Percentiles rank a stretch among this genome's conserved stretches.
Conservation (phyloP, 208 protist species). For the Acanthamoeba lenticulata region DNA sequence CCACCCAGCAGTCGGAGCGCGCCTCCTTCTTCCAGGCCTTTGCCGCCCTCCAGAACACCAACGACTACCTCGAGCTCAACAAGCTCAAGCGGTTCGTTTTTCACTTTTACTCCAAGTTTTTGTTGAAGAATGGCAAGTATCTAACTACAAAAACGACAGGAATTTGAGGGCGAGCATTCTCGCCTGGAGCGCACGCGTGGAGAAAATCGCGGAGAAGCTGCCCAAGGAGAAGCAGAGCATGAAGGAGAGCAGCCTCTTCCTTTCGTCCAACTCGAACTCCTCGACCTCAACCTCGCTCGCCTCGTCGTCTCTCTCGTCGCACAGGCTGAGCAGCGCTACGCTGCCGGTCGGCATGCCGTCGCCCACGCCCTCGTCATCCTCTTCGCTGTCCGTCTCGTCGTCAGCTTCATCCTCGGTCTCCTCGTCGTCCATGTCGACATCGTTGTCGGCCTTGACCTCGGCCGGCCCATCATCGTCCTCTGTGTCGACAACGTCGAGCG, state of each 20-base stretch:
- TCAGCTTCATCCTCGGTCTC: not conserved
- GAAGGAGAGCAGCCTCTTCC: not conserved
- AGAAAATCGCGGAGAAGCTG: conserved; percentile 1
- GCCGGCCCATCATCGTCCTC: no score
- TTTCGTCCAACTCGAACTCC: no score
- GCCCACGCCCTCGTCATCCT: not conserved
- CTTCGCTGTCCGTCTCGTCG: not conserved
- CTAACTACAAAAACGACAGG: not conserved
- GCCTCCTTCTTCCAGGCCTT: conserved; percentile 26
- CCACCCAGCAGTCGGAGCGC: conserved; percentile 44
- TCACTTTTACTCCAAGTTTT: not conserved
- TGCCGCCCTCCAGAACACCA: conserved; percentile 2
- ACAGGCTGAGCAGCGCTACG: not conserved
- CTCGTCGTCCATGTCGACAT: not conserved
- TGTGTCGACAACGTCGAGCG: not conserved
- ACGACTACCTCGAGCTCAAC: conserved; percentile 37
- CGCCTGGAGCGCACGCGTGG: not conserved
- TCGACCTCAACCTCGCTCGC: not conserved
- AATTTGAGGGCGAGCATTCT: not conserved
- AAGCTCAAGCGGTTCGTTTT: not conserved
- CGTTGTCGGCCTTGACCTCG: not conserved
- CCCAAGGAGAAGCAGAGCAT: not conserved
- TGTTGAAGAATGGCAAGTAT: not conserved
- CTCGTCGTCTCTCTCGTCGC: not conserved
- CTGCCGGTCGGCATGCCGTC: not conserved